phyloP scores from a whole-genome alignment of 139 green algal species.

The Volvox reticuliferus region DNA sequence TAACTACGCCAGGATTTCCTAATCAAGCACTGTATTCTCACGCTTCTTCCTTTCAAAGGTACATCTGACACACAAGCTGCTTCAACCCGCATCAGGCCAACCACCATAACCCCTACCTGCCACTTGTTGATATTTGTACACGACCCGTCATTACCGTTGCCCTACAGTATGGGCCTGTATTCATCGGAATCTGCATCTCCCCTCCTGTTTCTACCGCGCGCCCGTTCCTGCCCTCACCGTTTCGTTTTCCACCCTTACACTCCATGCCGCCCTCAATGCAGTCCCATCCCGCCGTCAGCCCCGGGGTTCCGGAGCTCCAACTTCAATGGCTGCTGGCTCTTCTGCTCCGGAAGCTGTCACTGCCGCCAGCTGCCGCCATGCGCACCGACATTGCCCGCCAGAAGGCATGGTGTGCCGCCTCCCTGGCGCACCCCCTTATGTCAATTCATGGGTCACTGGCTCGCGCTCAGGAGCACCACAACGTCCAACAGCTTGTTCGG shows the following conservation, averaged over 20 bases:
- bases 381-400: background rate
- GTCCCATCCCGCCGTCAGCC: background rate
- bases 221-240: background rate
- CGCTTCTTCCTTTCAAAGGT: too few relatives aligned
- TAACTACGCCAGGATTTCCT: too few relatives aligned
- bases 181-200: background rate
- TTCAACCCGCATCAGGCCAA: too few relatives aligned
- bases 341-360: background rate
- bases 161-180: background rate
- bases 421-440: background rate
- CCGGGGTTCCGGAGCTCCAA: slow-evolving; percentile 30
- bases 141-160: background rate
- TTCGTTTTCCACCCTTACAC: background rate
- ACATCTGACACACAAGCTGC: too few relatives aligned
- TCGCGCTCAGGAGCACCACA: background rate
- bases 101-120: too few relatives aligned
- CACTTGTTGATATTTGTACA: too few relatives aligned
- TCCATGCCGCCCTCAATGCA: background rate
- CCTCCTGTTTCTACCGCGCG: background rate
- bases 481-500: background rate
- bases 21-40: too few relatives aligned
- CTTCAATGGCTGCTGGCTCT: slow-evolving; percentile 29
- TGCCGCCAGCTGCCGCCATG: background rate
- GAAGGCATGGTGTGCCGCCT: background rate
- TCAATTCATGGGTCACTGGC: background rate